These are phyloP conservation scores for Plantago major DNA, from an alignment of 257 asterid genomes.

Conservation along the genomic window DNA sequence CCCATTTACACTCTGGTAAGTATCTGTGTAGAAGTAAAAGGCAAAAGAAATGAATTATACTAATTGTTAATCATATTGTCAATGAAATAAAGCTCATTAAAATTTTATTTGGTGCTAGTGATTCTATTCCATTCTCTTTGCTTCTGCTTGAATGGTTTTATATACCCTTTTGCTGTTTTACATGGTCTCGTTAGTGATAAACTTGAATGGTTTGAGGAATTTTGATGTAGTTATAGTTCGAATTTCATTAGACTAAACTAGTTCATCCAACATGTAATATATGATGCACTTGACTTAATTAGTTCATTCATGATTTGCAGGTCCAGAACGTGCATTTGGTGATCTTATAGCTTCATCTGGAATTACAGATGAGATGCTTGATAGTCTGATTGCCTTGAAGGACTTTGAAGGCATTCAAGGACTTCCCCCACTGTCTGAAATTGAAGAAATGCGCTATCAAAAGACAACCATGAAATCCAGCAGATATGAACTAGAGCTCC, in stretches of 20 bases:
- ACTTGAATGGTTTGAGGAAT: neutral
- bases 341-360: conserved; percentile 91
- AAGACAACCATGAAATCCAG: conserved; percentile 52
- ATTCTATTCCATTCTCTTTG: conserved; percentile 5
- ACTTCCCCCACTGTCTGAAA: conserved; percentile 74
- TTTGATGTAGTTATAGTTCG: neutral
- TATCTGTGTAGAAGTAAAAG: too few relatives aligned
- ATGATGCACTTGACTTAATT: neutral
- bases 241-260: neutral
- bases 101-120: neutral
- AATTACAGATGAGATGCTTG: conserved; percentile 88
- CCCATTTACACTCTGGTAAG: too few relatives aligned
- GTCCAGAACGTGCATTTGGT: conserved; percentile 88
- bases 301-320: conserved; percentile 32
- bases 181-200: neutral
- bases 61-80: too few relatives aligned
- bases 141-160: conserved; percentile 2
- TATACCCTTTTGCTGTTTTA: neutral
- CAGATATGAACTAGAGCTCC: conserved; percentile 75
- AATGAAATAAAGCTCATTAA: neutral
- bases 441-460: conserved; percentile 71
- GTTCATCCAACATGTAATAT: neutral
- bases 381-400: conserved; percentile 74
- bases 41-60: too few relatives aligned
- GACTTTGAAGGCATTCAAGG: conserved; percentile 85